Conservation (phyloP, 2,329 filamentous ascomycete species). For the Magnaporthiopsis poae region DNA sequence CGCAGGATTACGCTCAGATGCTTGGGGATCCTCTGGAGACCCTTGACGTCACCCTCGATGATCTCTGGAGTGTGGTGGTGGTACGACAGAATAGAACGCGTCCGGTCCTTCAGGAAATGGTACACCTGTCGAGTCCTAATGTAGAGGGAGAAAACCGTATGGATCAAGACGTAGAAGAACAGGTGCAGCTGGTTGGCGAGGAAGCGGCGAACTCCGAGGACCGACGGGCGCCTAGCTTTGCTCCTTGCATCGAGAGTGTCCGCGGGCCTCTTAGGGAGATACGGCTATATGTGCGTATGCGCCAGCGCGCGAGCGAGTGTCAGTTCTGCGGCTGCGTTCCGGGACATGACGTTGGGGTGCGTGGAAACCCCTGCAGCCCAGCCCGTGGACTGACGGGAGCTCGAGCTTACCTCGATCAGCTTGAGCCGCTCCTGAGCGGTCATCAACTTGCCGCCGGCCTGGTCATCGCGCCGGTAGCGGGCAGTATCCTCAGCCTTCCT, state of each 20-base stretch:
- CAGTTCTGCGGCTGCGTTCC: background rate
- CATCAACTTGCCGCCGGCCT: slow-evolving; percentile 29
- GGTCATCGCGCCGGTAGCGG: slow-evolving; percentile 36
- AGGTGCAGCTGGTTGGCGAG: slow-evolving; percentile 53
- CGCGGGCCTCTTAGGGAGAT: slow-evolving; percentile 2
- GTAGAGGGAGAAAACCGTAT: slow-evolving; percentile 79
- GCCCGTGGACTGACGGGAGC: background rate
- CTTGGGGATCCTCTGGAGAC: slow-evolving; percentile 63
- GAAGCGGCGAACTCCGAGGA: slow-evolving; percentile 51
- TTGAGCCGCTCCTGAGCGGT: slow-evolving; percentile 34
- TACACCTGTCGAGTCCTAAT: slow-evolving; percentile 72
- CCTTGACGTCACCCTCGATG: slow-evolving; percentile 76
- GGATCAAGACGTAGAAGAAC: slow-evolving; percentile 59
- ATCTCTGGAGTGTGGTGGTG: slow-evolving; percentile 92
- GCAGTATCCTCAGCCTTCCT: slow-evolving; percentile 27
- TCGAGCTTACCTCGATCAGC: slow-evolving; percentile 31
- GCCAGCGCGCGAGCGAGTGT: too few species aligned
- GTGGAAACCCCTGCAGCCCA: background rate
- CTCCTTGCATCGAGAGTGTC: slow-evolving; percentile 12
- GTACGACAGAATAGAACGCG: slow-evolving; percentile 78
- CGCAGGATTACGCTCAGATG: slow-evolving; percentile 82
- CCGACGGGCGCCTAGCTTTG: slow-evolving; percentile 22
- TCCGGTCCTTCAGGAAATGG: slow-evolving; percentile 65
- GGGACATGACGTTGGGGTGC: background rate
- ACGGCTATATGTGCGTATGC: background rate